phyloP scores from a whole-genome alignment of 1,284 basidiomycete species.

The Microbotryum silenes-acaulis region DNA sequence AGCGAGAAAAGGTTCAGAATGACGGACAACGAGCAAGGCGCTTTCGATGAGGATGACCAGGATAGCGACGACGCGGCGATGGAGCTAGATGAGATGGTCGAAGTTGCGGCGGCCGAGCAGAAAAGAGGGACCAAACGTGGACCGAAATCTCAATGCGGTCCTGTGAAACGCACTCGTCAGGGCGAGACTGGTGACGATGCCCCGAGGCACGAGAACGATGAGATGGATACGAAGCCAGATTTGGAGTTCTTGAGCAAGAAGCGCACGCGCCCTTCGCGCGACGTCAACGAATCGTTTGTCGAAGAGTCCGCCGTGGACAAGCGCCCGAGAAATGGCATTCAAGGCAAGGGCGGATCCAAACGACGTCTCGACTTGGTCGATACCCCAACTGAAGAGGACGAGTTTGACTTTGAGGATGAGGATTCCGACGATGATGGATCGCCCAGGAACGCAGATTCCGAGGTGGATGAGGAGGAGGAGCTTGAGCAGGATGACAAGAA shows the following conservation, averaged over 20 bases:
- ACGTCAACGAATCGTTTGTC: not conserved
- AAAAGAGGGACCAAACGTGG: not conserved
- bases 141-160: not conserved
- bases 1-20: too few species aligned
- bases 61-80: slow-evolving; percentile 8
- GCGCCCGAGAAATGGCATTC: slow-evolving; percentile 5
- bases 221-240: too few species aligned
- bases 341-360: slow-evolving; percentile 13
- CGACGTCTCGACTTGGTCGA: slow-evolving; percentile 10
- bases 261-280: slow-evolving; percentile 3
- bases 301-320: not conserved
- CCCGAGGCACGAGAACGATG: not conserved
- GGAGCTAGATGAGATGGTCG: slow-evolving; percentile 3
- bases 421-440: not conserved
- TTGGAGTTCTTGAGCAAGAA: not conserved
- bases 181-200: not conserved
- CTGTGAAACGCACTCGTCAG: not conserved
- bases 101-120: not conserved
- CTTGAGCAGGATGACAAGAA: not conserved
- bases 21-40: too few species aligned
- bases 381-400: not conserved
- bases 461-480: not conserved
- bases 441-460: slow-evolving; percentile 21
- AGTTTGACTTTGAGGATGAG: not conserved
- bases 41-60: slow-evolving; percentile 1